A percentile compares a stretch with the other conserved stretches of the same genome.
Conservation (phyloP, 768 basidiomycete species). For the Lyophyllum decastes region DNA sequence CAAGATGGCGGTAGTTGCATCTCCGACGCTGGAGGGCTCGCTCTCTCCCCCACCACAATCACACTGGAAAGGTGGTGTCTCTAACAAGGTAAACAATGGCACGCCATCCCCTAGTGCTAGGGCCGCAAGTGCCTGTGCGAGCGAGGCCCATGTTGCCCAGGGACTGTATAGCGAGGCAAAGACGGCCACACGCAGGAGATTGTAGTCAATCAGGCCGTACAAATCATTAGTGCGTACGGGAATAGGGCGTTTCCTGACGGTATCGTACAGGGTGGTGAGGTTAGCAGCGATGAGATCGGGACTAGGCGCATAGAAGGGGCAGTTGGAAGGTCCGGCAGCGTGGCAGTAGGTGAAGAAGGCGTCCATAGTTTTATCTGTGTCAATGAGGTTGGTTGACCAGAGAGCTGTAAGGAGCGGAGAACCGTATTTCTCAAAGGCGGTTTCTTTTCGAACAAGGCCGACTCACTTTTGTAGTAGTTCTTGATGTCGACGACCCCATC, state of each 20-base stretch:
- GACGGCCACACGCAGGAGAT: slow-evolving; percentile 25
- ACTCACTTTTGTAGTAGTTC: slow-evolving; percentile 38
- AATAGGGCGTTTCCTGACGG: slow-evolving; percentile 31
- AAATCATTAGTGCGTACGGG: slow-evolving; percentile 28
- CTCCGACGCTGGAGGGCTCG: not conserved
- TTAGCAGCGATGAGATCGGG: slow-evolving; percentile 34
- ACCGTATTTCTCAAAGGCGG: not conserved
- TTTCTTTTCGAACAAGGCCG: not conserved
- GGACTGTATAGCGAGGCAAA: slow-evolving; percentile 38
- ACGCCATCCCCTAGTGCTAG: slow-evolving; percentile 33
- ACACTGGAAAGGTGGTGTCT: slow-evolving; percentile 28
- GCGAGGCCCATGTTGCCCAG: slow-evolving; percentile 29
- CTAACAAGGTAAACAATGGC: slow-evolving; percentile 22
- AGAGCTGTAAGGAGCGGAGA: slow-evolving; percentile 25
- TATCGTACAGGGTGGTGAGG: slow-evolving; percentile 32
- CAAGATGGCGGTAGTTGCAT: slow-evolving; percentile 20
- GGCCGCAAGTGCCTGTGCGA: slow-evolving; percentile 37
- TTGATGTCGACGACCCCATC: slow-evolving; percentile 44
- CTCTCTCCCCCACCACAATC: slow-evolving; percentile 21
- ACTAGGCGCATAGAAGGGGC: slow-evolving; percentile 39
- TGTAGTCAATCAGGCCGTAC: slow-evolving; percentile 41
- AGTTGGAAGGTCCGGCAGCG: slow-evolving; percentile 34
- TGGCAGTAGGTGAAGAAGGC: slow-evolving; percentile 38
- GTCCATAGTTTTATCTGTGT: slow-evolving; percentile 36
- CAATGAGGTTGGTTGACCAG: slow-evolving; percentile 36